Percentiles rank a stretch among this genome's conserved stretches.
phyloP scores from a whole-genome alignment of 352 stramenopile genomes.

The Blastocystis sp. region DNA sequence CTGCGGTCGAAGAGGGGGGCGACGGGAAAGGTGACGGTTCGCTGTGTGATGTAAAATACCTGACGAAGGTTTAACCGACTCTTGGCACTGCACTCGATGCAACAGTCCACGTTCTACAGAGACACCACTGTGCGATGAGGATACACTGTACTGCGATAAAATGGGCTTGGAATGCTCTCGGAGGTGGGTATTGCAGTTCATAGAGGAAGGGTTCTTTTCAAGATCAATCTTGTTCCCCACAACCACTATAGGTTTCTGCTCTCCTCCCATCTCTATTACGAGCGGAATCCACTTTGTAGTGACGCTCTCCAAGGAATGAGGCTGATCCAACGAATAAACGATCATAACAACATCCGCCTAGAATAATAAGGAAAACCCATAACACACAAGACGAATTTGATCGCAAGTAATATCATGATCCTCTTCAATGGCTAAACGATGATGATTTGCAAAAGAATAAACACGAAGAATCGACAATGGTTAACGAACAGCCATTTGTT shows the following conservation, averaged over 20 bases:
- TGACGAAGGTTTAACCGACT: slow-evolving; percentile 8
- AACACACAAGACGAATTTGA: slow-evolving; percentile 34
- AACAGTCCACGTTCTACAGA: slow-evolving; percentile 20
- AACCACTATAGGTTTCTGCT: slow-evolving; percentile 24
- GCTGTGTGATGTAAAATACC: slow-evolving; percentile 23
- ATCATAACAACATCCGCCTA: slow-evolving; percentile 46
- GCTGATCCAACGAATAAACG: slow-evolving; percentile 16
- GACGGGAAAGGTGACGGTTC: neutral
- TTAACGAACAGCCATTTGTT: neutral
- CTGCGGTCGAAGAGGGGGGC: neutral
- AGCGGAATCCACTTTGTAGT: slow-evolving; percentile 48
- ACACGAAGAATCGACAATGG: slow-evolving; percentile 51
- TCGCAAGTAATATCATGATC: slow-evolving; percentile 53
- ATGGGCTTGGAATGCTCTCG: neutral
- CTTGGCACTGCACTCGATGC: slow-evolving; percentile 16
- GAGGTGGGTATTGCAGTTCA: neutral
- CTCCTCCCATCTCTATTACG: neutral
- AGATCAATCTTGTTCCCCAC: slow-evolving; percentile 54
- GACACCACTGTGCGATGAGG: neutral
- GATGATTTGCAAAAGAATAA: neutral
- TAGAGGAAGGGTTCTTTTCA: neutral
- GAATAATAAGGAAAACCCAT: neutral
- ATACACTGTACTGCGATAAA: neutral
- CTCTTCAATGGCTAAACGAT: slow-evolving; percentile 18
- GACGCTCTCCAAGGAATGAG: neutral